These are phyloP conservation scores for Tephrocybe sp. DNA, from an alignment of 768 basidiomycete genomes.

Conservation along the genomic window DNA sequence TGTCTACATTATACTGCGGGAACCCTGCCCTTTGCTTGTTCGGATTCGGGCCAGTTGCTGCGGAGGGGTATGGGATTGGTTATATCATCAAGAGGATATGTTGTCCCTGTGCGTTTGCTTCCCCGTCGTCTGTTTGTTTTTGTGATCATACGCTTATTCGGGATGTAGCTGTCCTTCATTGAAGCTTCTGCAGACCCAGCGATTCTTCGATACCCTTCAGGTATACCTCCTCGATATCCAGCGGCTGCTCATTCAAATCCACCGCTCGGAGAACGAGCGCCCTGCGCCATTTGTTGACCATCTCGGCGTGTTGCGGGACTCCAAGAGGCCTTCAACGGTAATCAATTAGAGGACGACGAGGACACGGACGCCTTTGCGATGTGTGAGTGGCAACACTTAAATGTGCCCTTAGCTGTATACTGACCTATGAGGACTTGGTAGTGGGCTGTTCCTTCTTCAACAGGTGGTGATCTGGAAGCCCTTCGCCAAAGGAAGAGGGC, in stretches of 20 bases:
- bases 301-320: no score
- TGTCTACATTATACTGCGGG: conserved; percentile 98
- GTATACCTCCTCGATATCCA: no score
- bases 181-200: conserved; percentile 91
- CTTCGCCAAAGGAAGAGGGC: conserved; percentile 66
- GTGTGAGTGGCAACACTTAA: conserved; percentile 45
- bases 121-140: not conserved
- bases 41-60: conserved; percentile 93
- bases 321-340: conserved; percentile 62
- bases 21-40: conserved; percentile 91
- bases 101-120: conserved; percentile 66
- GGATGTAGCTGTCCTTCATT: conserved; percentile 76
- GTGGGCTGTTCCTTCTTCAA: conserved; percentile 88
- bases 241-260: no score
- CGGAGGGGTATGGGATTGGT: conserved; percentile 94
- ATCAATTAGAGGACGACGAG: conserved; percentile 33
- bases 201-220: no score
- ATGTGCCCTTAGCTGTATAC: conserved; percentile 1
- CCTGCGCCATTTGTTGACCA: no score
- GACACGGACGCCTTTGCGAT: conserved; percentile 57
- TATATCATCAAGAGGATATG: conserved; percentile 98
- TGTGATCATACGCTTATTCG: no score
- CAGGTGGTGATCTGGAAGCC: conserved; percentile 68
- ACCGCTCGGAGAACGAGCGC: no score
- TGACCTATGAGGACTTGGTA: conserved; percentile 26